phyloP scores from a whole-genome alignment of 2,329 filamentous ascomycete genomes.

The Phialophora expanda region DNA sequence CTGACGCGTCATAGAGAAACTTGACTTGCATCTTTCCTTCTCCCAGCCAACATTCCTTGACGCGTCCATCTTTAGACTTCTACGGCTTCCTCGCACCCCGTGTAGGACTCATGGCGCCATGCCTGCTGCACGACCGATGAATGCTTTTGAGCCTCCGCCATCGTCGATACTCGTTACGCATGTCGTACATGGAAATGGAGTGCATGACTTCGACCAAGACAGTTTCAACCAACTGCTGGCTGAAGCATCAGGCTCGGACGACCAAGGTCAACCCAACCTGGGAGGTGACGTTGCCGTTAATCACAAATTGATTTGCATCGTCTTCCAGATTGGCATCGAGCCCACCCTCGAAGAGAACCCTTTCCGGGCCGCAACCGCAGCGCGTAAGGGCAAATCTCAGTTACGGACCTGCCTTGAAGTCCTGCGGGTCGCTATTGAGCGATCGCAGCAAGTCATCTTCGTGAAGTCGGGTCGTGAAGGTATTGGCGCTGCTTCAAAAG shows the following conservation, averaged over 20 bases:
- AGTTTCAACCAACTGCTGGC: conserved; percentile 77
- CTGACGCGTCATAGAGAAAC: background rate
- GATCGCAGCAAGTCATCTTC: conserved; percentile 70
- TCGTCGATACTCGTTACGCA: conserved; percentile 88
- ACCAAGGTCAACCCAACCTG: conserved; percentile 52
- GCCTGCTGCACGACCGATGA: conserved; percentile 28
- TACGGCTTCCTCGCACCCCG: background rate
- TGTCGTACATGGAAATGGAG: conserved; percentile 70
- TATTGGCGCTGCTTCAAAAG: conserved; percentile 25
- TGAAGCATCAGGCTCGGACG: conserved; percentile 60
- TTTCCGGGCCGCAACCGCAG: conserved; percentile 63
- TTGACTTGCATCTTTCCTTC: background rate
- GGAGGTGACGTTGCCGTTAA: conserved; percentile 76
- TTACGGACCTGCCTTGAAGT: conserved; percentile 75
- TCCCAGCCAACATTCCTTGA: background rate
- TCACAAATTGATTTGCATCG: conserved; percentile 83
- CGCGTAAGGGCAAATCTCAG: conserved; percentile 47
- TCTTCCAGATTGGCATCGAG: conserved; percentile 75
- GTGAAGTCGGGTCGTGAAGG: conserved; percentile 62
- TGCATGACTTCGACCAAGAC: conserved; percentile 69
- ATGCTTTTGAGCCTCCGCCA: conserved; percentile 51
- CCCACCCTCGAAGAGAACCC: conserved; percentile 64
- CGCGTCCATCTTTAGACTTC: background rate
- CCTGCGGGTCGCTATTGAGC: conserved; percentile 73
- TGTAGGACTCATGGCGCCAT: conserved; percentile 29